A percentile compares a stretch with the other conserved stretches of the same genome.
Evolutionary conservation across 306 rosid species (phyloP).

Genomic region (Ormosia emarginata): DNA sequence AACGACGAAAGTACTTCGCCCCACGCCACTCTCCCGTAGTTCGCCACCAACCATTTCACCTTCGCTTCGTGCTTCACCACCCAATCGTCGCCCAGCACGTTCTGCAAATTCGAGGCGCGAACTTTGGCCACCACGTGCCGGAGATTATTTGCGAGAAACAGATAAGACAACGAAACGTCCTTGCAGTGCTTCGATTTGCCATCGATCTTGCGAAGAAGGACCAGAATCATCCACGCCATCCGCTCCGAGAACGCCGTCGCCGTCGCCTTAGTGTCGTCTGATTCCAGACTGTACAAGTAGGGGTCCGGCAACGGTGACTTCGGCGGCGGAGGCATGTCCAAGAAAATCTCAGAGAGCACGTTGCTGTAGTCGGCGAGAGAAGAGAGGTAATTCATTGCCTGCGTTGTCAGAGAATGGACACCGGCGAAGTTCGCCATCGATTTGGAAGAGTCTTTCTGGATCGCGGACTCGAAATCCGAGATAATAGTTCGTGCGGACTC

Average conservation of each 20-base stretch:
- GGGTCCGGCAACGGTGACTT: constrained; percentile 31
- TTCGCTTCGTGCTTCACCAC: constrained; percentile 41
- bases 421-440: constrained; percentile 30
- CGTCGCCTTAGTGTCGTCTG: too few relatives aligned
- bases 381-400: constrained; percentile 44
- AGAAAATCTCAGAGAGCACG: constrained; percentile 50
- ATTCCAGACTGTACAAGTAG: constrained; percentile 28
- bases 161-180: constrained; percentile 47
- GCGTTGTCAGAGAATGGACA: constrained; percentile 43
- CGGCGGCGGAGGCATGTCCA: constrained; percentile 33
- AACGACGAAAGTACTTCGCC: constrained; percentile 44
- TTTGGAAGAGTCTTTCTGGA: constrained; percentile 51
- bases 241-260: constrained; percentile 9
- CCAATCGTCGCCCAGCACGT: constrained; percentile 73
- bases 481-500: constrained; percentile 37
- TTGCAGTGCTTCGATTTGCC: constrained; percentile 50
- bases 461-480: constrained; percentile 41
- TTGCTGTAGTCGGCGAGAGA: constrained; percentile 51
- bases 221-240: constrained; percentile 46
- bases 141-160: constrained; percentile 67
- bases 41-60: constrained; percentile 34
- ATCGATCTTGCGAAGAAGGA: constrained; percentile 69
- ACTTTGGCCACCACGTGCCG: constrained; percentile 43
- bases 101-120: constrained; percentile 48
- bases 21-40: constrained; percentile 56